Evolutionary conservation across 306 rosid genomes (phyloP).

Genomic region (Trifolium fragiferum): DNA sequence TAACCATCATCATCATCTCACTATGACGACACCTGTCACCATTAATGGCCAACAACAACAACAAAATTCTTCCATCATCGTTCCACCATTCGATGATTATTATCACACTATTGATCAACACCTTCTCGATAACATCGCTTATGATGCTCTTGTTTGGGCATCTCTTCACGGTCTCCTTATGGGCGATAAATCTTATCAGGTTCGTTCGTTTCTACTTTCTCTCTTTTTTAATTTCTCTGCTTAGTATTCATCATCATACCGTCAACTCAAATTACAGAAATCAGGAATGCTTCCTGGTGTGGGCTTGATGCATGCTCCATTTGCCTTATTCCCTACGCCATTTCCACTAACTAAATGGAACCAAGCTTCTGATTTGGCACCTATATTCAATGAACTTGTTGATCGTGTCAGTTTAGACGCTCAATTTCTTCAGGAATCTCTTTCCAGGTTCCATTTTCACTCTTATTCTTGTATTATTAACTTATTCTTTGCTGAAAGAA

Average conservation of each 20-base stretch:
- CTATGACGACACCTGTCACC: not conserved
- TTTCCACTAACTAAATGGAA: constrained; percentile 75
- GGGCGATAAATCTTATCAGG: constrained; percentile 78
- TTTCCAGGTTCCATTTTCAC: constrained; percentile 56
- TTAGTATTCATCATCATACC: no score
- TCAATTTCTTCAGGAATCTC: constrained; percentile 76
- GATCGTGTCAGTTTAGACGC: constrained; percentile 89
- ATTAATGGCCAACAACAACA: not conserved
- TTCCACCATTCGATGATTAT: constrained; percentile 33
- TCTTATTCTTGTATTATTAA: not conserved
- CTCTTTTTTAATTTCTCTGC: no score
- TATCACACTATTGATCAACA: constrained; percentile 58
- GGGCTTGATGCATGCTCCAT: constrained; percentile 83
- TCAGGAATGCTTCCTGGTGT: constrained; percentile 88
- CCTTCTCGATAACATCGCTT: constrained; percentile 59
- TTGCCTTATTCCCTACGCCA: constrained; percentile 72
- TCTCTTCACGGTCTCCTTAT: constrained; percentile 84
- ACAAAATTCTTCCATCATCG: not conserved
- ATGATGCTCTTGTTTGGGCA: constrained; percentile 92
- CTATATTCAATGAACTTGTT: constrained; percentile 83
- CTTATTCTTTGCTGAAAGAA: no score
- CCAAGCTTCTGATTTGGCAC: constrained; percentile 75
- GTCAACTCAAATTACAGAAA: constrained; percentile 42
- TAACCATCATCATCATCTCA: not conserved
- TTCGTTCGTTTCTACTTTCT: constrained; percentile 2